Evolutionary conservation across 371 early-diverging fungal genomes (phyloP).

Genomic region (Apophysomyces ossiformis): DNA sequence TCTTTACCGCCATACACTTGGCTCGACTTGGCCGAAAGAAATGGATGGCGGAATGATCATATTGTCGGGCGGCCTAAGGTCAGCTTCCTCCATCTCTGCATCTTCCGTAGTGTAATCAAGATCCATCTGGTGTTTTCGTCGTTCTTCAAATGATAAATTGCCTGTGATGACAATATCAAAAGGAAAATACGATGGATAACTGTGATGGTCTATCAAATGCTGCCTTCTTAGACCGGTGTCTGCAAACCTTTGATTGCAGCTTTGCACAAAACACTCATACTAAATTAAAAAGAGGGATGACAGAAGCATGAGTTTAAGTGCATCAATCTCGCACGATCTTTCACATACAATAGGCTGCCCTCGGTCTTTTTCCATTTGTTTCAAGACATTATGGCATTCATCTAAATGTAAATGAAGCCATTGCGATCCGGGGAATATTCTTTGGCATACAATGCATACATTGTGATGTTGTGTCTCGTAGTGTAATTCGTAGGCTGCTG

Average conservation of each 20-base stretch:
- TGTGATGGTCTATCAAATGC: conserved; percentile 72
- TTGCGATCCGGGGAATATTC: conserved; percentile 53
- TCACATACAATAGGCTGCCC: conserved; percentile 64
- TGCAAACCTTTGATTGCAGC: conserved; percentile 55
- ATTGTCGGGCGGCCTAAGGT: conserved; percentile 18
- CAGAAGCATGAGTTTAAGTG: not conserved
- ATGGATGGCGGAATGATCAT: conserved; percentile 33
- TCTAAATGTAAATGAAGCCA: conserved; percentile 62
- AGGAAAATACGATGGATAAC: conserved; percentile 67
- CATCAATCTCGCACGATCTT: not conserved
- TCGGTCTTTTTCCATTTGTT: conserved; percentile 54
- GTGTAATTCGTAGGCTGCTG: conserved; percentile 58
- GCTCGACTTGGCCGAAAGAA: conserved; percentile 42
- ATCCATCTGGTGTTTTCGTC: conserved; percentile 14
- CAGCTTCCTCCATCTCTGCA: conserved; percentile 27
- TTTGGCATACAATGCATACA: conserved; percentile 55
- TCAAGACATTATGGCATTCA: conserved; percentile 59
- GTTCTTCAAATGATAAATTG: conserved; percentile 42
- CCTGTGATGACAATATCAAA: conserved; percentile 68
- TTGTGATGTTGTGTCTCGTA: conserved; percentile 61
- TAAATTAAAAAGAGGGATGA: conserved; percentile 22
- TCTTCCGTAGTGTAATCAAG: conserved; percentile 13
- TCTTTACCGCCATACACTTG: conserved; percentile 4
- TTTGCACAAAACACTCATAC: conserved; percentile 77
- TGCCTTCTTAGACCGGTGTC: conserved; percentile 57